Evolutionary conservation across 169 alveolate species (phyloP), one percentile per base, ranked within the genome.

Genomic region (Plasmodium vivax): DNA sequence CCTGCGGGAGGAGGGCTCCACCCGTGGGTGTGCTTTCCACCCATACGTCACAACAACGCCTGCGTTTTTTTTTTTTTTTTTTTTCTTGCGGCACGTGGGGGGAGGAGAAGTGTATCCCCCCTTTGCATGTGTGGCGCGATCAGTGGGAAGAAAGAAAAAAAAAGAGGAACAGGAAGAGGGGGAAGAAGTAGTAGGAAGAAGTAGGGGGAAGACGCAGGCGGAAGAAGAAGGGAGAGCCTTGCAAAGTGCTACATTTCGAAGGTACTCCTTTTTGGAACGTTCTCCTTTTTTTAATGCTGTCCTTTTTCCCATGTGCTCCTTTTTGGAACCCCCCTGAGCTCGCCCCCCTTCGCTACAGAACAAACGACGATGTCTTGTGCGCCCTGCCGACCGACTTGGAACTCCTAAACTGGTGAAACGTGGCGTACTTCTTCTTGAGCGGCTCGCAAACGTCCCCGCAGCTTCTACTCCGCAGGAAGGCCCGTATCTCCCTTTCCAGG

Each of bases 361-460:
- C 47, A 32, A 90, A 79, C 43, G 94, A 90, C 23, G 94, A 36
- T 14, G 94, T 80, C 45, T 90, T 88, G 72, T 54, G 47, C 36
- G 73, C 43, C 16, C 6, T 27, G 62, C 36, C 8, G 0, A 90
- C 3, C 16, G 30, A n/a, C 3, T 80, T 90, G 2, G 79, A 27
- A 58, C 58, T 90, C 72, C 82, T 90, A 45, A 90, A 90, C 19
- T 90, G 62, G 32, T 90, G 94, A 90, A 90, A 90, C 5, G 91
- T 80, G 27, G 90, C 91, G 10, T 41, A 90, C 74, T 81, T 90
- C 73, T 90, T 90, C 41, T 41, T 47, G 2, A 90, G 36, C 1
- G 75, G 68, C 6, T 90, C 58, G 30, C 51, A 14, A 1, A 34
- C 27, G 4, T 72, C 71, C 75, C 27, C 23, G 14, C 19, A 8